Evolutionary conservation across 441 rosid genomes (phyloP), one percentile per base, ranked within the genome.

Genomic region (Gossypium davidsonii): DNA sequence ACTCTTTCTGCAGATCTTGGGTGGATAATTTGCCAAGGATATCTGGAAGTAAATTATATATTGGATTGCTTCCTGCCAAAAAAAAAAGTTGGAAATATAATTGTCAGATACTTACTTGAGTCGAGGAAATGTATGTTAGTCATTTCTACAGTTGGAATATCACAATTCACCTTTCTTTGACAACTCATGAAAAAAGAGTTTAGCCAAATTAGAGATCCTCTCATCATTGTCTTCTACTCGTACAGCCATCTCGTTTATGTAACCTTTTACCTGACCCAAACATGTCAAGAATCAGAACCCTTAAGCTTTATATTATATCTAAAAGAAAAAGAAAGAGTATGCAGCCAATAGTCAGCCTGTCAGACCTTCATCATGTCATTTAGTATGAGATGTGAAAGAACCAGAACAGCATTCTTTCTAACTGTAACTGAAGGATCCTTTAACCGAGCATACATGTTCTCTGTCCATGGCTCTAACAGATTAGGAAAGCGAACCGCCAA

Each of bases 321-420:
- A 49, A n/a, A 21, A 21, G 15, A 51, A 56, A n/a, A 28, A 67
- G 52, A 34, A 74, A 48, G 63, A 78, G 65, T 37, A 60, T 63
- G 70, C 72, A 68, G 65, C 31, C 44, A 21, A 37, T 59, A 74
- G 55, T 73, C 60, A 73, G 79, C 39, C 17, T 62, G 61, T 78
- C 82, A 42, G 44, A 95, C 98, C 97, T 93, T 96, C 99, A 96
- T 96, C 99, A 96, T 96, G 79, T 96, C 99, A 83, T 96, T 96
- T 84, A 93, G 78, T 83, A 96, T 96, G 78, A 96, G 97, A 85
- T 93, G 99, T 60, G 98, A 96, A 74, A 96, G 98, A 79, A 96
- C 98, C 80, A 96, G 81, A 76, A 96, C 99, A 66, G 97, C 98
- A 85, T 96, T 96, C 89, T 96, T 93, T 84, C 98, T 81, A 70